These are phyloP conservation scores for Papiliotrema fonsecae DNA, from an alignment of 1,284 basidiomycete species.

Conservation along the genomic window DNA sequence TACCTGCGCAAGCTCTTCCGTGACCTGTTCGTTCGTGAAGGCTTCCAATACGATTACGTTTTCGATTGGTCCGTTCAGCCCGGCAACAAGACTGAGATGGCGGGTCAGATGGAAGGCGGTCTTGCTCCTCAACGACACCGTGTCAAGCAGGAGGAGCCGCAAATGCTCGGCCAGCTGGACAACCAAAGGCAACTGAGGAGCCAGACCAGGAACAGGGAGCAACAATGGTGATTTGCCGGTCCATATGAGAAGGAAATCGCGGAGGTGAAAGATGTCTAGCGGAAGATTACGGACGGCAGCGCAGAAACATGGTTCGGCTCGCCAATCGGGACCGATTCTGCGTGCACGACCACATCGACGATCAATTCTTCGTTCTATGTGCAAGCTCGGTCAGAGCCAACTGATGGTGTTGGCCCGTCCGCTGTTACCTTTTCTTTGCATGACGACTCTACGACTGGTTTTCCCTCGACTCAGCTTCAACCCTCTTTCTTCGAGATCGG, in stretches of 20 bases:
- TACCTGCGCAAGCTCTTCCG: constrained; percentile 98
- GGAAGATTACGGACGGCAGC: not conserved
- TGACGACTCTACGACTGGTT: not conserved
- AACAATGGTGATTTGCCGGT: constrained; percentile 20
- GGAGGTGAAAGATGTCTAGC: constrained; percentile 4
- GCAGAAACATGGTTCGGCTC: constrained; percentile 20
- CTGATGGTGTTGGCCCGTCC: not conserved
- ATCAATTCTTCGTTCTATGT: not conserved
- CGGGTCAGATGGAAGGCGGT: not conserved
- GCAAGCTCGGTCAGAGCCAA: not conserved
- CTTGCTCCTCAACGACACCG: not conserved
- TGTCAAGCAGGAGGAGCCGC: constrained; percentile 15
- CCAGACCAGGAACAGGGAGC: constrained; percentile 39
- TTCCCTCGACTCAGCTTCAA: not conserved
- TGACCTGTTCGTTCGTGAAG: constrained; percentile 92
- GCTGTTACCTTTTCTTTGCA: not conserved
- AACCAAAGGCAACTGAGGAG: constrained; percentile 41
- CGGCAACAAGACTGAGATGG: constrained; percentile 2
- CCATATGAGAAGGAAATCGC: not conserved
- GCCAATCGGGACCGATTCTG: constrained; percentile 5
- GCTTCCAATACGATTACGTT: constrained; percentile 96
- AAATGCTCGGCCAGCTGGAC: constrained; percentile 2
- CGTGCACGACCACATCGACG: not conserved
- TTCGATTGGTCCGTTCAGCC: constrained; percentile 94
- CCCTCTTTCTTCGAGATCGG: not conserved